These are phyloP conservation scores for Fabrea salina DNA, from an alignment of 169 alveolate genomes.

Conservation along the genomic window DNA sequence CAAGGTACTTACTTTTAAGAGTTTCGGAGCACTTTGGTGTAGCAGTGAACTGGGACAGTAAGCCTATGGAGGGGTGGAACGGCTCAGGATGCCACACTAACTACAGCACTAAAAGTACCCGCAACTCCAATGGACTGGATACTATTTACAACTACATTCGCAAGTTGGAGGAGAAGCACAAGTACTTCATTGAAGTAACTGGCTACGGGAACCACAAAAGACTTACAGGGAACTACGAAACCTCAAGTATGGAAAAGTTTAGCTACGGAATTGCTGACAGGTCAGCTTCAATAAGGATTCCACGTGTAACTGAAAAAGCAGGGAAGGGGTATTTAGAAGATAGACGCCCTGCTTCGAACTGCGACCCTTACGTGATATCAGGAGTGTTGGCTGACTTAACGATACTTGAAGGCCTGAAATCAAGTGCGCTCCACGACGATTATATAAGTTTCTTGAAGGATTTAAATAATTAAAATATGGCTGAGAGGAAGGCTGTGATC, in stretches of 20 bases:
- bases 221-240: constrained; percentile 63
- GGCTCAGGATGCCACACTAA: constrained; percentile 78
- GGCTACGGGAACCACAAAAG: constrained; percentile 65
- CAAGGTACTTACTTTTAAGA: constrained; percentile 61
- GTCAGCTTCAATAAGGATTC: constrained; percentile 49
- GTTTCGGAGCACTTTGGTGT: constrained; percentile 59
- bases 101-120: constrained; percentile 45
- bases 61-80: constrained; percentile 71
- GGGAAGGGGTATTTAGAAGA: constrained; percentile 57
- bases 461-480: constrained; percentile 14
- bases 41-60: constrained; percentile 50
- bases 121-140: constrained; percentile 59
- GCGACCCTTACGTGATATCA: constrained; percentile 52
- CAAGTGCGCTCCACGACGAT: background rate
- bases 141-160: constrained; percentile 35
- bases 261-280: constrained; percentile 53
- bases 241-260: constrained; percentile 41
- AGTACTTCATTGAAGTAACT: constrained; percentile 39
- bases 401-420: background rate
- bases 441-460: background rate
- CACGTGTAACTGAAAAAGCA: constrained; percentile 20
- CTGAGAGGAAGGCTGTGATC: constrained; percentile 83
- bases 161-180: constrained; percentile 42
- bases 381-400: constrained; percentile 38
- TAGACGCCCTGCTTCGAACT: constrained; percentile 60